These are phyloP conservation scores for Trichosporon sp. DNA, from an alignment of 1,284 basidiomycete genomes.

Conservation along the genomic window DNA sequence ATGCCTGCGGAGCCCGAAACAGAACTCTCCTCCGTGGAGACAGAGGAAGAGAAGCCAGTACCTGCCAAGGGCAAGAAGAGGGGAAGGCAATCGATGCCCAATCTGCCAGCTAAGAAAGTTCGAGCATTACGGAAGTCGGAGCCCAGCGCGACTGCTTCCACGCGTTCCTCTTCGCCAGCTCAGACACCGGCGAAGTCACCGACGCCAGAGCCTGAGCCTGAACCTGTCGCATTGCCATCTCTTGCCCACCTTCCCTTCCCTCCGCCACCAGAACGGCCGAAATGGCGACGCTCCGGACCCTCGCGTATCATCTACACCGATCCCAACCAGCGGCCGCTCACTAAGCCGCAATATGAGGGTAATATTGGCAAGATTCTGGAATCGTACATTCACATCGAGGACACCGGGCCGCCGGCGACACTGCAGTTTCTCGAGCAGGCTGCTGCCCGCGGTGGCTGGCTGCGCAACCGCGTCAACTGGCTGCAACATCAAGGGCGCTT, in stretches of 20 bases:
- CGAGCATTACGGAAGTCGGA: constrained; percentile 1
- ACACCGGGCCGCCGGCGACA: constrained; percentile 51
- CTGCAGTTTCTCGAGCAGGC: constrained; percentile 50
- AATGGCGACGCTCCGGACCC: constrained; percentile 63
- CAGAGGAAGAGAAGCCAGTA: constrained; percentile 5
- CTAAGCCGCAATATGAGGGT: constrained; percentile 51
- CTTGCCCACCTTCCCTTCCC: constrained; percentile 36
- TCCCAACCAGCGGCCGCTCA: constrained; percentile 60
- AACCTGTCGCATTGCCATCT: constrained; percentile 25
- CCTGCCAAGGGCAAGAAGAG: constrained; percentile 32
- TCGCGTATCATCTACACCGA: constrained; percentile 57
- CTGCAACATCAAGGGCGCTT: constrained; percentile 47
- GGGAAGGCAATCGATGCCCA: constrained; percentile 23
- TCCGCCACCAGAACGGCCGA: constrained; percentile 35
- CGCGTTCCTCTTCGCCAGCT: constrained; percentile 16
- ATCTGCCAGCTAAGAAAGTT: constrained; percentile 25
- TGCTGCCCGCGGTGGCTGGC: constrained; percentile 54
- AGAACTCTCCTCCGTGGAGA: background rate
- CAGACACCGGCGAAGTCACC: constrained; percentile 26
- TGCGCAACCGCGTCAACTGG: constrained; percentile 54
- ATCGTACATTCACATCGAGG: constrained; percentile 57
- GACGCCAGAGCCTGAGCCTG: constrained; percentile 29
- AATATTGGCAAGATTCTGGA: constrained; percentile 57
- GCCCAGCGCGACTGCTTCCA: constrained; percentile 8
- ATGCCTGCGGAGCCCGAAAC: constrained; percentile 9